Percentiles rank a stretch among this genome's conserved stretches.
These are phyloP conservation scores for Globisporangium cederbergense DNA, from an alignment of 352 stramenopile genomes.

Conservation along the genomic window DNA sequence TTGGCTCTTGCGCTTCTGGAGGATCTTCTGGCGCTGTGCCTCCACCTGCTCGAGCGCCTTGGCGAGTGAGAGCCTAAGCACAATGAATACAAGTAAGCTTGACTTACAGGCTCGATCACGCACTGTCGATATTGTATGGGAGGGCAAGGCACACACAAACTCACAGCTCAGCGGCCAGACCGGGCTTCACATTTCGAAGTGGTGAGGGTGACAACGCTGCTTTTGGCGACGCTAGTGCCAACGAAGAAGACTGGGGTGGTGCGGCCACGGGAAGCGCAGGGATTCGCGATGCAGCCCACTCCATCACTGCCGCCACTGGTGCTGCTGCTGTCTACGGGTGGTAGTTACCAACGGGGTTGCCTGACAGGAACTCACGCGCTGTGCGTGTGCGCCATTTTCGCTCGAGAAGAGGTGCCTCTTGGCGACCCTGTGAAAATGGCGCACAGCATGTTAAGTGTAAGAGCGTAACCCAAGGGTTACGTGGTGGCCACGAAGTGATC, in stretches of 20 bases:
- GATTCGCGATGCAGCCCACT: constrained; percentile 28
- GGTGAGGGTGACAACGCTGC: not conserved
- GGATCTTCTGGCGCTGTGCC: constrained; percentile 28
- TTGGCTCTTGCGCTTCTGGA: constrained; percentile 26
- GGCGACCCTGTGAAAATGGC: no score
- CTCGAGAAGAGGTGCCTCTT: no score
- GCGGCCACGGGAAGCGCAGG: constrained; percentile 15
- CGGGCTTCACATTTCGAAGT: constrained; percentile 6
- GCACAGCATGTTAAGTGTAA: not conserved
- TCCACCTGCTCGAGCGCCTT: constrained; percentile 37
- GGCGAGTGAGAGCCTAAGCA: constrained; percentile 28
- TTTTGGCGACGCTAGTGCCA: not conserved
- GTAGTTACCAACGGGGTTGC: not conserved
- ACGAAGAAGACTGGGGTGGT: not conserved
- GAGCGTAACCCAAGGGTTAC: not conserved
- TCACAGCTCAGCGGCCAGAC: constrained; percentile 14
- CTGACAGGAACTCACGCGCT: not conserved
- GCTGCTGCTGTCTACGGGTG: not conserved
- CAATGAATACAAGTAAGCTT: not conserved
- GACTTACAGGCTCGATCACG: not conserved
- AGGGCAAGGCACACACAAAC: constrained; percentile 19
- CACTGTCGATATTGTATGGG: constrained; percentile 6
- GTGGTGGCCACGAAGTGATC: not conserved
- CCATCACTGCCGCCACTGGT: constrained; percentile 9
- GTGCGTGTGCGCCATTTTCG: no score